phyloP scores from a whole-genome alignment of 495 filamentous ascomycete species.

The Beverwykella pulmonaria region DNA sequence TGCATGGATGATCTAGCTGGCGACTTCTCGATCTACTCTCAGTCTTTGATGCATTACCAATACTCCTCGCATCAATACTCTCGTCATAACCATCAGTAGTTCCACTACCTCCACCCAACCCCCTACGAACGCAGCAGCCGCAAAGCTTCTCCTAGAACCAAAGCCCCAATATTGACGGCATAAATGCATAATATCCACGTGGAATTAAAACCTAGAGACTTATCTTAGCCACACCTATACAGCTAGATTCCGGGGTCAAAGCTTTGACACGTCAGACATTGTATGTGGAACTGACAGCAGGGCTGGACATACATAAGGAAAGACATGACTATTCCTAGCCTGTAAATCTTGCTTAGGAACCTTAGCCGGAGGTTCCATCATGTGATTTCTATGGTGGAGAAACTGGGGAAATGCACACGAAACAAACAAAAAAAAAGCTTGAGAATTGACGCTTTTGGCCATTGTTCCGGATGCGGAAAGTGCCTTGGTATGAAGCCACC shows the following conservation, averaged over 20 bases:
- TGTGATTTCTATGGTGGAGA: not conserved
- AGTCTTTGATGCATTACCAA: no score
- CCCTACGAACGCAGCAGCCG: no score
- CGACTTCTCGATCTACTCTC: no score
- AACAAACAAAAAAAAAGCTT: no score
- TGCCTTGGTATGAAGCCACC: not conserved
- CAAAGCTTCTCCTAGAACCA: no score
- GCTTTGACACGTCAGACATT: not conserved
- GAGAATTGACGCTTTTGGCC: not conserved
- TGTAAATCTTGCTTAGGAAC: not conserved
- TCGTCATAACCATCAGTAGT: no score
- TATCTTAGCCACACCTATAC: not conserved
- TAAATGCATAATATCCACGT: not conserved
- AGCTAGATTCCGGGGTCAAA: not conserved
- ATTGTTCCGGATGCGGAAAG: conserved; percentile 1
- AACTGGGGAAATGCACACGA: not conserved
- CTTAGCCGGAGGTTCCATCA: not conserved
- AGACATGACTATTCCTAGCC: no score
- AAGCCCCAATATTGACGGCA: no score
- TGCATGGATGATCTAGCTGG: no score
- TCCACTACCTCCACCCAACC: no score
- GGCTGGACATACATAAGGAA: no score
- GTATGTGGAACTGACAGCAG: not conserved
- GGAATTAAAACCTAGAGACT: not conserved
- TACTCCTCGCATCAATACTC: no score